Evolutionary conservation across 2,329 filamentous ascomycete genomes (phyloP), one percentile per base, ranked within the genome.

Genomic region (Bipolaris sorokiniana): DNA sequence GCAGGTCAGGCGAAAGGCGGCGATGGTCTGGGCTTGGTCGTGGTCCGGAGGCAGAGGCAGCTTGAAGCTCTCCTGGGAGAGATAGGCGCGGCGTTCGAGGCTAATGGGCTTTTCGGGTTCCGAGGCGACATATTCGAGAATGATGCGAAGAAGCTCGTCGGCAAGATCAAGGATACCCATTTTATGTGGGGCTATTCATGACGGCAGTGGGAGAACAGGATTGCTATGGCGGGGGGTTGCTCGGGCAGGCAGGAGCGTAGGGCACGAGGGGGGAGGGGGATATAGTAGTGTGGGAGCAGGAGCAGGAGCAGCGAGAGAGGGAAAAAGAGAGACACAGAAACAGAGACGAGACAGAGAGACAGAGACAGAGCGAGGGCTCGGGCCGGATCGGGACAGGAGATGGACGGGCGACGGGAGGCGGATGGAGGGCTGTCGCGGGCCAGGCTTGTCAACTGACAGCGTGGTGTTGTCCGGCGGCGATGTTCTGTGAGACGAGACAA

Each of bases 31-130:
- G 5, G 77, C 73, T 46, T 80, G 78, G 53, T 79, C 76, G 38
- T 72, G 75, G 26, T 77, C 73, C 4, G 77, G 76, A 7, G 74
- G 76, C 11, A 76, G 76, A 41, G 79, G 78, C 49, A 73, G 74
- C 58, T 78, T 79, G 72, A 83, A 81, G 73, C 79, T 81, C 67
- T 83, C 82, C 56, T 81, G 79, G 22, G 82, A 83, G 31, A 83
- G 75, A 65, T 81, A 83, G 56, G 78, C 79, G 60, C 81, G 76
- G 51, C 80, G 77, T 61, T 83, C 82, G 50, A 83, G 77, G 34
- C 76, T 79, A 54, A 83, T 78, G 28, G 80, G 77, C 66, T 80
- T 81, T 45, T 83, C 80, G 33, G 81, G 78, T 59, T 84, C 80
- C n/a, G 79, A 78, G 52, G 80, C 80, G 62, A 85, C 79, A 62